Percentiles rank a stretch among this genome's conserved stretches.
phyloP scores from a whole-genome alignment of 2,329 filamentous ascomycete species.

The Colletotrichum viniferum region DNA sequence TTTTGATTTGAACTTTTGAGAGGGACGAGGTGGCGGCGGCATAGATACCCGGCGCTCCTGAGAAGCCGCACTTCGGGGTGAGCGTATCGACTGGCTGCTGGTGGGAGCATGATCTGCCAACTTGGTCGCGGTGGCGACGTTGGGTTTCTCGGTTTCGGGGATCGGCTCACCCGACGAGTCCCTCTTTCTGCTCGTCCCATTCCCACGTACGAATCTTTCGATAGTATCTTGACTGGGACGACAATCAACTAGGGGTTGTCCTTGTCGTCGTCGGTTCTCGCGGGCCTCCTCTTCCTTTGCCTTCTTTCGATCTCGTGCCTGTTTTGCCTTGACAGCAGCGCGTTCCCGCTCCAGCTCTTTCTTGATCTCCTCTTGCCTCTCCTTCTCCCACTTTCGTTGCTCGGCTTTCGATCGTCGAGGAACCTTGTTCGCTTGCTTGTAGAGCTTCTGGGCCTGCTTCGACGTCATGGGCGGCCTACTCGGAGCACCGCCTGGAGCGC shows the following conservation, averaged over 20 bases:
- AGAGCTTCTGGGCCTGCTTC: constrained; percentile 44
- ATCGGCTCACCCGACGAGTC: constrained; percentile 9
- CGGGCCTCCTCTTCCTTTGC: constrained; percentile 55
- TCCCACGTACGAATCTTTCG: constrained; percentile 51
- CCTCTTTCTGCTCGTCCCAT: constrained; percentile 35
- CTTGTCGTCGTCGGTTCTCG: constrained; percentile 55
- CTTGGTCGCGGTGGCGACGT: neutral
- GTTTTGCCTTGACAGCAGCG: constrained; percentile 50
- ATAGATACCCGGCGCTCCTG: neutral
- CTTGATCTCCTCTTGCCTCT: constrained; percentile 55
- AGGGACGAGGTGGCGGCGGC: neutral
- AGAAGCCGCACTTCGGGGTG: neutral
- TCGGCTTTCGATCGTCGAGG: constrained; percentile 49
- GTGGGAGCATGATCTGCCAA: neutral
- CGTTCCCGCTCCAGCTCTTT: constrained; percentile 57
- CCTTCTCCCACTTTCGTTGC: constrained; percentile 41
- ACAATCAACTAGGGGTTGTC: constrained; percentile 58
- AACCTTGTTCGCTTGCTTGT: constrained; percentile 38
- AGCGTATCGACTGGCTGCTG: neutral
- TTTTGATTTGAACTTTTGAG: neutral
- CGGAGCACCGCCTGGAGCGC: constrained; percentile 25
- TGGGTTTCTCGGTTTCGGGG: neutral
- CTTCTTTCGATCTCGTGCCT: constrained; percentile 59
- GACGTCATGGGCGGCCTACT: constrained; percentile 42
- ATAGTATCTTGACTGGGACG: constrained; percentile 64